phyloP scores from a whole-genome alignment of 1,139 yeast species.

The Kurtzmaniella quercitrusa region DNA sequence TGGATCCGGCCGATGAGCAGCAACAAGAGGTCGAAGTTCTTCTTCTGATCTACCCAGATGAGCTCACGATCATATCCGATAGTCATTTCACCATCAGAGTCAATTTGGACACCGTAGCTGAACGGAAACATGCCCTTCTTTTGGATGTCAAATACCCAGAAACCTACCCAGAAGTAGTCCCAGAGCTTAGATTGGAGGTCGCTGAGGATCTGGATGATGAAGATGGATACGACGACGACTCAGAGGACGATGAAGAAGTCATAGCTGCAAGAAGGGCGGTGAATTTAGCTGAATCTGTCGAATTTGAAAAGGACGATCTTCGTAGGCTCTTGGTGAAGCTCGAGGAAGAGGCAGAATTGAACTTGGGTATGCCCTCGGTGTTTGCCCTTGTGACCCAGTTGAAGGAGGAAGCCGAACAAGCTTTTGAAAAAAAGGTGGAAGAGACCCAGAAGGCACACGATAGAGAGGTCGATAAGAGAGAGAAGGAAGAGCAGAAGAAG shows the following conservation, averaged over 20 bases:
- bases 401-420: constrained; percentile 73
- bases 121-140: constrained; percentile 46
- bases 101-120: constrained; percentile 55
- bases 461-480: constrained; percentile 50
- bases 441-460: constrained; percentile 56
- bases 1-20: constrained; percentile 77
- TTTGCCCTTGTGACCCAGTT: constrained; percentile 72
- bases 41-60: constrained; percentile 91
- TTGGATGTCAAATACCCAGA: constrained; percentile 65
- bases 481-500: constrained; percentile 68
- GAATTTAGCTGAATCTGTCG: constrained; percentile 53
- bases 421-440: constrained; percentile 56
- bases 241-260: constrained; percentile 43
- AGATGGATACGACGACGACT: constrained; percentile 38
- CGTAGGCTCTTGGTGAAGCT: constrained; percentile 35
- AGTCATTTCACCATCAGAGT: constrained; percentile 45
- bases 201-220: constrained; percentile 31
- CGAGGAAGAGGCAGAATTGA: constrained; percentile 65
- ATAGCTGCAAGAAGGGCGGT: constrained; percentile 41
- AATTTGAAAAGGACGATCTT: constrained; percentile 46
- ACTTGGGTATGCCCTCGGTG: constrained; percentile 82
- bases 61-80: constrained; percentile 44
- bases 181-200: constrained; percentile 43
- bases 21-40: constrained; percentile 76
- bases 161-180: constrained; percentile 67